Evolutionary conservation across 768 basidiomycete species (phyloP).

Genomic region (Hygrophoropsis aurantiaca): DNA sequence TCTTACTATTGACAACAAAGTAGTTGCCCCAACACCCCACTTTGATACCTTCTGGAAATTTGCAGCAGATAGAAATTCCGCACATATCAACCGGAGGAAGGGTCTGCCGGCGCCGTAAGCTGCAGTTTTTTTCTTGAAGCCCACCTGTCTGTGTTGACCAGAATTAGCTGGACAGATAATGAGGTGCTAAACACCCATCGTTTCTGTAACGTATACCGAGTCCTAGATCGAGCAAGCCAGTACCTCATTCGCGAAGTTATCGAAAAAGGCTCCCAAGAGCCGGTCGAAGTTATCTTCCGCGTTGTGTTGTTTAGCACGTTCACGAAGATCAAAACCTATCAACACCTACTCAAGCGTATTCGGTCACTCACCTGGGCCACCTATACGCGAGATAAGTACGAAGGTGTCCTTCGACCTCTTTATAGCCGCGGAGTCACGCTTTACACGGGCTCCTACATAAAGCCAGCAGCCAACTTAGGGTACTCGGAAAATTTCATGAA

Average conservation of each 20-base stretch:
- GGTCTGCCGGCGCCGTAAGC: conserved; percentile 54
- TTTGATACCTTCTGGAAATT: conserved; percentile 65
- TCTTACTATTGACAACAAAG: conserved; percentile 35
- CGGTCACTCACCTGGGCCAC: conserved; percentile 61
- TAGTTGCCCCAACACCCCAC: conserved; percentile 45
- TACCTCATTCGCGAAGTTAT: conserved; percentile 70
- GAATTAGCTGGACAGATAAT: conserved; percentile 69
- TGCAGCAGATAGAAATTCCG: conserved; percentile 55
- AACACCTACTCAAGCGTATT: conserved; percentile 50
- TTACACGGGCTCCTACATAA: conserved; percentile 73
- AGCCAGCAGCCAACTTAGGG: conserved; percentile 62
- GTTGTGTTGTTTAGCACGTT: conserved; percentile 71
- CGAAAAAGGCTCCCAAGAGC: conserved; percentile 59
- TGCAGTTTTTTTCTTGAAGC: neutral
- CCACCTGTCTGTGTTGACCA: conserved; percentile 13
- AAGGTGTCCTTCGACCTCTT: conserved; percentile 46
- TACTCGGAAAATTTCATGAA: conserved; percentile 49
- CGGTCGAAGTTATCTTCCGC: conserved; percentile 68
- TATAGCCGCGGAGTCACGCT: conserved; percentile 41
- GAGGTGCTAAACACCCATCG: conserved; percentile 50
- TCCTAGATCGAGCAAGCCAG: conserved; percentile 69
- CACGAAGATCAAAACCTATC: conserved; percentile 73
- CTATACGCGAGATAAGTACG: conserved; percentile 55
- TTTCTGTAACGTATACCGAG: conserved; percentile 77
- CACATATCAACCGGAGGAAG: conserved; percentile 53